Conservation (phyloP, 495 filamentous ascomycete genomes). For the Xylaria bambusicola region DNA sequence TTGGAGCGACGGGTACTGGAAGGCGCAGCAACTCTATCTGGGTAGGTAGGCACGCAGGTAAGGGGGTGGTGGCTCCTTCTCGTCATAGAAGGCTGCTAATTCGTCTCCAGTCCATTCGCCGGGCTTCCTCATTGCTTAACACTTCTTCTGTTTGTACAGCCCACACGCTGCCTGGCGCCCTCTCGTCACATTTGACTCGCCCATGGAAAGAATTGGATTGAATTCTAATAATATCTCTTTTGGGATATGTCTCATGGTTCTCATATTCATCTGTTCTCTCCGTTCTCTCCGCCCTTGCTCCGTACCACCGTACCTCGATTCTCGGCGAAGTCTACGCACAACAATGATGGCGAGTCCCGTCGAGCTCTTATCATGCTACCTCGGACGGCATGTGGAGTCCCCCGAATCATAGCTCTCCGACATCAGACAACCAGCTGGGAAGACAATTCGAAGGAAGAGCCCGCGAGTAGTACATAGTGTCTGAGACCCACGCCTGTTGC, state of each 20-base stretch:
- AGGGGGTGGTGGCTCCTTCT: too few species aligned
- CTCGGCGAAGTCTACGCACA: slow-evolving; percentile 2
- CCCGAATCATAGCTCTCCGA: neutral
- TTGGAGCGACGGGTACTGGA: neutral
- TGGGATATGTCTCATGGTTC: too few species aligned
- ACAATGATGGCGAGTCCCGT: neutral
- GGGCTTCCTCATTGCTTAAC: too few species aligned
- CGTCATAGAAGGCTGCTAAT: too few species aligned
- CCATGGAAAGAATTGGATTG: too few species aligned
- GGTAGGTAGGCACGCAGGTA: too few species aligned
- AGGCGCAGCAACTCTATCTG: too few species aligned
- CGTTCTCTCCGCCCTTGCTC: neutral
- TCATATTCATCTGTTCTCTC: neutral
- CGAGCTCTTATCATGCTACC: neutral
- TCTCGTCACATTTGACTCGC: too few species aligned
- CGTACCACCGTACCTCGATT: neutral
- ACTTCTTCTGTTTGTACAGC: too few species aligned
- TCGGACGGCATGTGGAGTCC: neutral
- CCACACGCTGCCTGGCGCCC: too few species aligned
- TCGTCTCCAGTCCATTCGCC: too few species aligned
- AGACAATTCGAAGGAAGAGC: neutral
- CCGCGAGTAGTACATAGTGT: neutral
- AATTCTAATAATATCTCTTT: too few species aligned
- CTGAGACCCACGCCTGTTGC: slow-evolving; percentile 1
- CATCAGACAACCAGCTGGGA: neutral